Evolutionary conservation across 2,329 filamentous ascomycete genomes (phyloP).

Genomic region (Arachnopeziza araneosa): DNA sequence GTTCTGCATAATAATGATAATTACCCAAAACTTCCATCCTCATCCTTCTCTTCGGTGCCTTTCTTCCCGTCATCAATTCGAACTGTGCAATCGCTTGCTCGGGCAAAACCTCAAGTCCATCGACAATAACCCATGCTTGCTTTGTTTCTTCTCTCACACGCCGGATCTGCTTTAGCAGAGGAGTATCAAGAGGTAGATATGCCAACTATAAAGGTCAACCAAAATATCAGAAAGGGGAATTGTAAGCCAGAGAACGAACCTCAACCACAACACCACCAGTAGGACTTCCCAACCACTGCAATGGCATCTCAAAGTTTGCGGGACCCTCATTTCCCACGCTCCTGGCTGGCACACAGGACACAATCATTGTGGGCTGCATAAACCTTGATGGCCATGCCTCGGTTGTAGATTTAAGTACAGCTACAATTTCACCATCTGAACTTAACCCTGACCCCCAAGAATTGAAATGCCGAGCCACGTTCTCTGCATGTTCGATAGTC

Average conservation of each 20-base stretch:
- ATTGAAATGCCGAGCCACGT: conserved; percentile 66
- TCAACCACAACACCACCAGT: conserved; percentile 74
- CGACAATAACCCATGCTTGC: conserved; percentile 67
- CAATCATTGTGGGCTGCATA: conserved; percentile 64
- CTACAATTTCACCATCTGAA: conserved; percentile 26
- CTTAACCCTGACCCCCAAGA: conserved; percentile 32
- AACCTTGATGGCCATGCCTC: conserved; percentile 61
- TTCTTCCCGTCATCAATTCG: conserved; percentile 70
- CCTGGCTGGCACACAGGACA: conserved; percentile 71
- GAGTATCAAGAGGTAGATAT: conserved; percentile 69
- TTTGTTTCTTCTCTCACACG: conserved; percentile 41
- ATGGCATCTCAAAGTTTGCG: conserved; percentile 64
- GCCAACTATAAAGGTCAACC: conserved; percentile 39
- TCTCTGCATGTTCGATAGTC: conserved; percentile 57
- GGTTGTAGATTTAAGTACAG: conserved; percentile 50
- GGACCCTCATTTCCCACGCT: conserved; percentile 57
- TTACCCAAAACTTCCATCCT: conserved; percentile 35
- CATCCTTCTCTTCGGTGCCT: conserved; percentile 68
- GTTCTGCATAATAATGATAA: conserved; percentile 25
- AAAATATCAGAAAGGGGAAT: background rate
- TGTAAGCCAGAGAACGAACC: conserved; percentile 10
- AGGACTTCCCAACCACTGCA: conserved; percentile 63
- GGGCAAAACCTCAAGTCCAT: conserved; percentile 69
- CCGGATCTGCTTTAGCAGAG: conserved; percentile 60
- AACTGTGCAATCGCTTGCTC: conserved; percentile 81